Base-by-base conservation (phyloP, 352 stramenopile genomes). In the Phytophthora cryptogea region DNA sequence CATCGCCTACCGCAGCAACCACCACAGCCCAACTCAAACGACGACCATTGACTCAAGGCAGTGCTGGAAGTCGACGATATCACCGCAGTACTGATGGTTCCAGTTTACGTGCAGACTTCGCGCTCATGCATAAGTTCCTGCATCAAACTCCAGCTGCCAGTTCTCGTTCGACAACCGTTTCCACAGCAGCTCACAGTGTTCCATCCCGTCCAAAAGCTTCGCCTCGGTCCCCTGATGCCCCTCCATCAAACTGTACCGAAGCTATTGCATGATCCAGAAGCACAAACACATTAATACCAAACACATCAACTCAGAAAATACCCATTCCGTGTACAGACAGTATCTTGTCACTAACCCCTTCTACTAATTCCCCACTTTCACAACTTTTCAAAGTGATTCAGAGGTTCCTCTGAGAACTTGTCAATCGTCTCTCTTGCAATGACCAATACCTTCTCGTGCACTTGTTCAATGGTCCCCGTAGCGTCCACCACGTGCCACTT, bases 401-500 rank as follows among this genome's bases (percentile, higher is more conserved):
- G 35, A 13, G 78, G 77, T 7, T 33, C 23, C 3, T 48, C 45
- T 7, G 63, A 54, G 20, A 60, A 59, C 6, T 54, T 68, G 8
- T 45, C 59, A 37, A 95, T 89, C 3, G 64, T 74, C 17, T 75
- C 54, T 7, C 79, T 59, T 2, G 82, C 69, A 46, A 95, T 82
- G 27, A 46, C 68, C 44, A 89, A 14, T 46, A 93, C 85, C 5
- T 71, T 66, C 20, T 66, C 65, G 48, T 94, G 85, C 27, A 95
- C 76, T 43, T 92, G 66, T 10, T 90, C 81, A 35, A 93, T 93
- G 5, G 66, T 81, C 42, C 88, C 75, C 17, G 73, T 92, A 11
- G 85, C 87, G 66, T 95, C 87, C 43, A 95, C 56, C 13, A 93
- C 65, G 59, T 94, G 78, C 87, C 87, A 95, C 55, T 70, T 59